phyloP scores from a whole-genome alignment of 176 grass and related monocot species.

The Guadua angustifolia region DNA sequence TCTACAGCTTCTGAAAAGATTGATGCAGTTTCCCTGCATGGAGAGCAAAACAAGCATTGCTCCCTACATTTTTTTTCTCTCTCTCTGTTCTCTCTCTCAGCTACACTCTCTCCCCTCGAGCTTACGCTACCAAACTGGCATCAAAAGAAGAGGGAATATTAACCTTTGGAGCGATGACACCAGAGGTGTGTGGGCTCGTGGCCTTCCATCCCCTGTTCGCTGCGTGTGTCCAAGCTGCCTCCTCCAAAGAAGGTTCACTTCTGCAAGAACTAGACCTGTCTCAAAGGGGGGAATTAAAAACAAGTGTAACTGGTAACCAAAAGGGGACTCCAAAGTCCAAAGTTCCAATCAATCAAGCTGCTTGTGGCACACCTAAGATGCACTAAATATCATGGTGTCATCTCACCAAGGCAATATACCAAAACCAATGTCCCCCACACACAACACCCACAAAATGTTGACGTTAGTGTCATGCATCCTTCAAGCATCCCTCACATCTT shows the following conservation, averaged over 20 bases:
- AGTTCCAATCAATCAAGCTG: slow-evolving; percentile 44
- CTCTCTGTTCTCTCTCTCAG: slow-evolving; percentile 15
- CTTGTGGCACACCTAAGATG: slow-evolving; percentile 21
- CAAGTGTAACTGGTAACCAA: slow-evolving; percentile 35
- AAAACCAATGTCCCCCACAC: background rate
- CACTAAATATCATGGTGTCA: slow-evolving; percentile 60
- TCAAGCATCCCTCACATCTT: slow-evolving; percentile 61
- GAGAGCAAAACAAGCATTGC: slow-evolving; percentile 50
- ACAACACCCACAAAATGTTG: slow-evolving; percentile 5
- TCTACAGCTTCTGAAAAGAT: slow-evolving; percentile 54
- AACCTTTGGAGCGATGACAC: slow-evolving; percentile 75
- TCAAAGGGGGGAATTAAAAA: slow-evolving; percentile 4
- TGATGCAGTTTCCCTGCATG: slow-evolving; percentile 31
- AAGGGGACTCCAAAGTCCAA: slow-evolving; percentile 46
- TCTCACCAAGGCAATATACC: slow-evolving; percentile 43
- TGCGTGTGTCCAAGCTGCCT: slow-evolving; percentile 59
- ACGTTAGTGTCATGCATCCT: slow-evolving; percentile 54
- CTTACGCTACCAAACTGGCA: slow-evolving; percentile 62
- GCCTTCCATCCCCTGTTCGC: slow-evolving; percentile 56
- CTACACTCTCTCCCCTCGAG: slow-evolving; percentile 20
- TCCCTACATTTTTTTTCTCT: slow-evolving; percentile 23
- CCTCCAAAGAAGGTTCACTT: slow-evolving; percentile 82
- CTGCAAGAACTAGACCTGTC: slow-evolving; percentile 48
- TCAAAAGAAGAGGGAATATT: slow-evolving; percentile 97
- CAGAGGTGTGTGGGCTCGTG: slow-evolving; percentile 45